phyloP scores from a whole-genome alignment of 352 stramenopile genomes.

The Pythium phragmiticola region DNA sequence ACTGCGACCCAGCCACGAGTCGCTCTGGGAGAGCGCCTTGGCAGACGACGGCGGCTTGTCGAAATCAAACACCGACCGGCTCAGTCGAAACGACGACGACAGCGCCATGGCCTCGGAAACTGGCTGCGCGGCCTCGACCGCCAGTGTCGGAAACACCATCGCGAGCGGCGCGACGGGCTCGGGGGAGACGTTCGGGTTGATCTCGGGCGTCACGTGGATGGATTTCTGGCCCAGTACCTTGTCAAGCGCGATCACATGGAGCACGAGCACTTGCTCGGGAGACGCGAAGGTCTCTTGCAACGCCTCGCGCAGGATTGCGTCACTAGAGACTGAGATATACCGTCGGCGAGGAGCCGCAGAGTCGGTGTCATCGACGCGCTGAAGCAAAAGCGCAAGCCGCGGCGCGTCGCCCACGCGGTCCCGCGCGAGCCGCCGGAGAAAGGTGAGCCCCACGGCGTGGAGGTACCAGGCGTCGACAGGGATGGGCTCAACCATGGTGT shows the following conservation, averaged over 20 bases:
- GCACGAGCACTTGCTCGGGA: conserved; percentile 57
- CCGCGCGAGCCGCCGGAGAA: conserved; percentile 63
- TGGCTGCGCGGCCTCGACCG: conserved; percentile 42
- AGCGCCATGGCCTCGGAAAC: conserved; percentile 29
- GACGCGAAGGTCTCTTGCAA: conserved; percentile 68
- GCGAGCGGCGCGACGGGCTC: conserved; percentile 64
- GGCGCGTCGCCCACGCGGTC: conserved; percentile 67
- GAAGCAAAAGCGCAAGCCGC: conserved; percentile 61
- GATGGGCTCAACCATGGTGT: conserved; percentile 62
- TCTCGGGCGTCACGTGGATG: conserved; percentile 74
- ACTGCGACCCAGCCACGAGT: conserved; percentile 17
- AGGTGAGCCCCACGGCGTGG: conserved; percentile 64
- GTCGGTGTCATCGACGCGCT: conserved; percentile 30
- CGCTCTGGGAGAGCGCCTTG: conserved; percentile 45
- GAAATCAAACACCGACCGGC: conserved; percentile 61
- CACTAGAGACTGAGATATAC: conserved; percentile 61
- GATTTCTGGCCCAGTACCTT: conserved; percentile 47
- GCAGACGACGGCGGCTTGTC: conserved; percentile 32
- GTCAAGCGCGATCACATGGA: conserved; percentile 72
- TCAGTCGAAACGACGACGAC: conserved; percentile 40
- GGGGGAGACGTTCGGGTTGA: conserved; percentile 82
- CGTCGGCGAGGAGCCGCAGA: conserved; percentile 29
- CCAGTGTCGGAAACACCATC: conserved; percentile 71
- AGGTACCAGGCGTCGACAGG: conserved; percentile 85
- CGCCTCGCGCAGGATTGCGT: conserved; percentile 50